A percentile compares a stretch with the other conserved stretches of the same genome.
phyloP scores from a whole-genome alignment of 352 stramenopile genomes.

The Thalassiosira mediterranea region DNA sequence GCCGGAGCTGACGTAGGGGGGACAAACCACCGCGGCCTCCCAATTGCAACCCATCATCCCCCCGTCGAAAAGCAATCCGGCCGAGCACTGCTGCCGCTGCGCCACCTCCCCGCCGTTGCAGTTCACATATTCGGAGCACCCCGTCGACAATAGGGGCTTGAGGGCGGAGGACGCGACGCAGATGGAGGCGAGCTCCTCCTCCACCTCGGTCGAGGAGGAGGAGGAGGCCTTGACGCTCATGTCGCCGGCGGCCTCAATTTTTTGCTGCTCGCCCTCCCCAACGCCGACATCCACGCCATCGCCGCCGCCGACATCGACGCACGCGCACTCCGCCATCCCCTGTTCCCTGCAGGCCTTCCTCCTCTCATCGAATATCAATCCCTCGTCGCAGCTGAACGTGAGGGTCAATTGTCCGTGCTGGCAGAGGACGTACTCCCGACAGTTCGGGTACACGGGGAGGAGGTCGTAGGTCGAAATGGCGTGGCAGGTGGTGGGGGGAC shows the following conservation, averaged over 20 bases:
- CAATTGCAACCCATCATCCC: constrained; percentile 18
- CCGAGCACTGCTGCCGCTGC: background rate
- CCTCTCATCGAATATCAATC: constrained; percentile 11
- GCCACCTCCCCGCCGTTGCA: background rate
- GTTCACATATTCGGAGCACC: background rate
- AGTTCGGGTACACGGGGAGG: constrained; percentile 21
- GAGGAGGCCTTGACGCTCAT: background rate
- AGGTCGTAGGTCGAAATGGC: constrained; percentile 13
- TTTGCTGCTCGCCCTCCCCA: background rate
- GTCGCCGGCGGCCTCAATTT: background rate
- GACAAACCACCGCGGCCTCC: background rate
- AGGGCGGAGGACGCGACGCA: background rate
- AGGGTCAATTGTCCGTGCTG: constrained; percentile 21
- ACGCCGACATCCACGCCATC: background rate
- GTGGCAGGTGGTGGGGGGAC: constrained; percentile 9
- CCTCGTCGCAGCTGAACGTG: constrained; percentile 9
- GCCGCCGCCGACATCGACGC: background rate
- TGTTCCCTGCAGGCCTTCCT: constrained; percentile 20
- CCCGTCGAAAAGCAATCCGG: background rate
- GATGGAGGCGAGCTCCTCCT: background rate
- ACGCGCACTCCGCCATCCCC: constrained; percentile 12
- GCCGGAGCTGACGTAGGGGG: background rate
- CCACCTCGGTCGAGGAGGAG: constrained; percentile 1
- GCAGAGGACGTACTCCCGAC: constrained; percentile 32
- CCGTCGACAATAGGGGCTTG: background rate